Base-by-base conservation (phyloP, 1,284 basidiomycete genomes). In the Hemileia vastatrix region DNA sequence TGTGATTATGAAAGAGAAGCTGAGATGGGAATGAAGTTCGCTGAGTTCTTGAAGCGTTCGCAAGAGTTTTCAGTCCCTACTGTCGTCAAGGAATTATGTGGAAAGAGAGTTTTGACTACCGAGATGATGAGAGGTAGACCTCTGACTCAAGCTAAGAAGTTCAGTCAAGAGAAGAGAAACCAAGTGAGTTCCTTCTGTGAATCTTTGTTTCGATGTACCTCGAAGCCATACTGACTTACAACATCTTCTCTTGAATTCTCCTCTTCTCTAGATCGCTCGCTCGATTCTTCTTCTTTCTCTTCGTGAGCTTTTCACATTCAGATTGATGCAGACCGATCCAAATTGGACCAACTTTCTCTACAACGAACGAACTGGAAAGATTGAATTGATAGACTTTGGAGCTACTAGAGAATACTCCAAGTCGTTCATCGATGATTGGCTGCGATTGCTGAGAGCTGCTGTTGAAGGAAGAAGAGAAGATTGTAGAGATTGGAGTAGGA, bases 271-370 rank as follows among this genome's bases (percentile, higher is more conserved):
- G 88, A 93, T 97, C 71, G 90, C 91, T 1, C 78, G 81, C 1
- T 81, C 84, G 54, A 83, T 96, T 57, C 81, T 97, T 55, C 86
- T 90, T 54, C 81, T 97, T 2, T 96, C 90, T 71, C 79, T 98
- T 45, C 84, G 82, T 63, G 94, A 97, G 74, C 82, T 97, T 11
- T 96, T 97, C 77, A 80, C 85, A 64, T 95, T 93, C 79, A 80
- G 88, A 24, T 79, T 88, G 54, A 97, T 98, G 94, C 94, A 97
- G 77, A 97, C 94, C 0, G 94, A 97, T 76, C 94, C 94, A 1
- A 97, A 98, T 74, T 97, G 90, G 88, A 89, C 88, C 21, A 97
- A 97, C 76, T 97, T 97, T 78, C 79, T 98, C 32, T 97, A 87
- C 84, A 87, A 93, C 76, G 72, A 79, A 2, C 64, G 76, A 3